Base-by-base conservation (phyloP, 1,284 basidiomycete genomes). In the Fomes fomentarius region DNA sequence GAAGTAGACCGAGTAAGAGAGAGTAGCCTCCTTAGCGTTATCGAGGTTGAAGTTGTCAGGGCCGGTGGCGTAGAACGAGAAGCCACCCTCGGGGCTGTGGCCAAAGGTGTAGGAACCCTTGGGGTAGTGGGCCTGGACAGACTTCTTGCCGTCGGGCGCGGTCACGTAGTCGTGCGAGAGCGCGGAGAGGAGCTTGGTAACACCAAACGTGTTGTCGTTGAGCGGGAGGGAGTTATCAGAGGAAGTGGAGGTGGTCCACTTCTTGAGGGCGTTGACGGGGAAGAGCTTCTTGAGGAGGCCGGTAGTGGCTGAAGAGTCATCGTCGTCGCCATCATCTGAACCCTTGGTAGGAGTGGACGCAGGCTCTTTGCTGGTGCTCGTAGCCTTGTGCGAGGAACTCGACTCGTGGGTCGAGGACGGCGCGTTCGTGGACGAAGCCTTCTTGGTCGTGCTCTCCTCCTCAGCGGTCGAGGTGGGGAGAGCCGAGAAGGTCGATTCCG, bases 1-100 rank as follows among this genome's bases (percentile, higher is more conserved):
- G 61, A 89, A 88, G 62, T 80, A 85, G 8, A 84, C 80, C 54
- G 80, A 79, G 65, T 87, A 89, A 12, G 65, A 67, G 40, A 89
- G 64, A 1, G 80, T 78, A 17, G 81, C 80, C 54, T 76, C 81
- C 38, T 66, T 71, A 1, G 84, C 84, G 24, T 64, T 62, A 0
- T 71, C 60, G 25, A 85, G 67, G 33, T 77, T 68, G 30, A 85
- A 17, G 78, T 79, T n/a, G 68, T 58, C 0, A 4, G 68, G 68
- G 14, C 68, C 69, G n/a, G 54, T 54, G 28, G 83, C 82, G 62
- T 89, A 89, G 67, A 89, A 87, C 51, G 85, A 79, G 3, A 83
- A 74, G 3, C 85, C 86, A 28, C 86, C 86, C 43, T 71, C 63
- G 5, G 82, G 81, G 6, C 70, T 66, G 44, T 73, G 74, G 0